phyloP scores from a whole-genome alignment of 768 basidiomycete genomes.

The Ramaria sp. region DNA sequence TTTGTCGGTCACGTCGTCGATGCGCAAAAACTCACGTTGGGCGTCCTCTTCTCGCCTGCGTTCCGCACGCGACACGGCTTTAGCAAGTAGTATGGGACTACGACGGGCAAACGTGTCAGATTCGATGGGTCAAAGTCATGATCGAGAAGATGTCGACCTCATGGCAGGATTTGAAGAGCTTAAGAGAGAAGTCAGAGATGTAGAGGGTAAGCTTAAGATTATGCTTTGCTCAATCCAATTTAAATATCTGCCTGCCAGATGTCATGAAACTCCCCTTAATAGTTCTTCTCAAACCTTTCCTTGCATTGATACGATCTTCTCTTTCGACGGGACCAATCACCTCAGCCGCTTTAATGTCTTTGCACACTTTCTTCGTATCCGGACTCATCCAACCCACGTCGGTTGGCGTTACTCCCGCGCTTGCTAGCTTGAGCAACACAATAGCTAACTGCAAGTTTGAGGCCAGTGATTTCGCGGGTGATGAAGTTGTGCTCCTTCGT shows the following conservation, averaged over 20 bases:
- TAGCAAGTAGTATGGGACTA: slow-evolving; percentile 68
- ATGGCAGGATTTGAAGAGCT: slow-evolving; percentile 87
- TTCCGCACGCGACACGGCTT: slow-evolving; percentile 49
- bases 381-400: slow-evolving; percentile 55
- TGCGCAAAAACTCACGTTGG: slow-evolving; percentile 99
- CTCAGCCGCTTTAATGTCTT: slow-evolving; percentile 78
- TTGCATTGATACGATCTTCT: slow-evolving; percentile 86
- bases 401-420: slow-evolving; percentile 46
- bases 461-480: slow-evolving; percentile 92
- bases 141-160: slow-evolving; percentile 67
- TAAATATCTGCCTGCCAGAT: slow-evolving; percentile 32
- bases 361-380: slow-evolving; percentile 82
- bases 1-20: slow-evolving; percentile 79
- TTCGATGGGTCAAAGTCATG: slow-evolving; percentile 33
- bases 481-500: slow-evolving; percentile 89
- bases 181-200: slow-evolving; percentile 58
- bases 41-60: slow-evolving; percentile 55
- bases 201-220: slow-evolving; percentile 38
- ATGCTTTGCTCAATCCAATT: not conserved
- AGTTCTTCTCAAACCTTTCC: slow-evolving; percentile 74
- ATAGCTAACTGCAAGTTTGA: slow-evolving; percentile 97
- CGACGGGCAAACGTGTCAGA: slow-evolving; percentile 44
- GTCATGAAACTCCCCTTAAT: slow-evolving; percentile 45
- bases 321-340: slow-evolving; percentile 96
- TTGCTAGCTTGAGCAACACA: slow-evolving; percentile 78